Conservation (phyloP, 768 basidiomycete genomes). For the Podaxis sp. region DNA sequence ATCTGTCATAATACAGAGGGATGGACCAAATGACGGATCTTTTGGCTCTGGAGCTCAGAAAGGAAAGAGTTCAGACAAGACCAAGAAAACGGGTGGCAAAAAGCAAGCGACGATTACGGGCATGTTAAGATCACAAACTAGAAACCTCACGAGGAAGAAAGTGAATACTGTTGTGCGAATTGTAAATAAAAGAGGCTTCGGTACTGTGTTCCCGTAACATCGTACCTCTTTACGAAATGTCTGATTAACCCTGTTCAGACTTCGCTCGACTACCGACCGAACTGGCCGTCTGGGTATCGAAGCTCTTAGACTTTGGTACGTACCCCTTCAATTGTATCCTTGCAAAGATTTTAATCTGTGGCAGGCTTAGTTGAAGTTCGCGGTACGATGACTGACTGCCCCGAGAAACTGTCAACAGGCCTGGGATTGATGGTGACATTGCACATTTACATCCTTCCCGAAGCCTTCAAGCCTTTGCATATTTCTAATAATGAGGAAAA, state of each 20-base stretch:
- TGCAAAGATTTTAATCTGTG: background rate
- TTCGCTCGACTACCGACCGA: conserved; percentile 77
- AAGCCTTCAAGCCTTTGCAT: conserved; percentile 54
- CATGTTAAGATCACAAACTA: conserved; percentile 61
- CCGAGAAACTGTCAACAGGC: conserved; percentile 67
- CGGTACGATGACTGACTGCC: conserved; percentile 77
- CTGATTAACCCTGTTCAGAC: conserved; percentile 38
- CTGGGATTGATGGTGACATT: conserved; percentile 76
- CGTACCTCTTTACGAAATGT: background rate
- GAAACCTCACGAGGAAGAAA: conserved; percentile 55
- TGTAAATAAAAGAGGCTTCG: conserved; percentile 61
- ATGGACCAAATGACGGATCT: conserved; percentile 37
- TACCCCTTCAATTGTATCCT: background rate
- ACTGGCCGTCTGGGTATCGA: conserved; percentile 69
- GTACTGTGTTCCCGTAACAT: conserved; percentile 33
- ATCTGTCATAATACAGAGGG: conserved; percentile 55
- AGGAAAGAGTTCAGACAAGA: conserved; percentile 20
- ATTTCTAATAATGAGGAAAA: background rate
- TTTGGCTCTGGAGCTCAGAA: conserved; percentile 23
- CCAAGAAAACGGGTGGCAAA: conserved; percentile 43
- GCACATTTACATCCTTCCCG: conserved; percentile 62
- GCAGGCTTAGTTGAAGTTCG: conserved; percentile 66
- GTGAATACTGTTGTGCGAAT: conserved; percentile 65
- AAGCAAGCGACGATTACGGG: conserved; percentile 65
- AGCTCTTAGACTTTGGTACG: conserved; percentile 68